phyloP scores from a whole-genome alignment of 2,329 filamentous ascomycete genomes.

The Pezicula neosporulosa region DNA sequence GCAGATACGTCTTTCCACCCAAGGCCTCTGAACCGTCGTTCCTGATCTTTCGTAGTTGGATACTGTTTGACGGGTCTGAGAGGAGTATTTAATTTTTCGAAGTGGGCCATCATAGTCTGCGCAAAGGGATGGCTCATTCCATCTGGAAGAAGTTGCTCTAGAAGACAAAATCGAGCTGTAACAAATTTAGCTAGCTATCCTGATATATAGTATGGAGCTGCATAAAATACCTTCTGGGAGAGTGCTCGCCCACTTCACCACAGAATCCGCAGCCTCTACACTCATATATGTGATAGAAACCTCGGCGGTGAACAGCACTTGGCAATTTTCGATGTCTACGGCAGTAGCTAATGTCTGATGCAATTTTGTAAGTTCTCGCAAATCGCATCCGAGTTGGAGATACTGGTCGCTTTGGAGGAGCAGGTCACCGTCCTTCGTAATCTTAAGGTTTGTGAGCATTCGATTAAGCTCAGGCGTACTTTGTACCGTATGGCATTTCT shows the following conservation, averaged over 20 bases:
- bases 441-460: slow-evolving; percentile 42
- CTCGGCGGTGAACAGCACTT: slow-evolving; percentile 80
- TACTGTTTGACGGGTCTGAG: slow-evolving; percentile 73
- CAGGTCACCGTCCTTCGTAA: slow-evolving; percentile 40
- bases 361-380: slow-evolving; percentile 64
- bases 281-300: slow-evolving; percentile 93
- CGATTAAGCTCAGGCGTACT: slow-evolving; percentile 57
- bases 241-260: slow-evolving; percentile 75
- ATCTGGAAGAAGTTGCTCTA: slow-evolving; percentile 83
- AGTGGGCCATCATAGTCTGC: slow-evolving; percentile 79
- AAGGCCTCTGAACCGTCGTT: slow-evolving; percentile 60
- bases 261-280: slow-evolving; percentile 63
- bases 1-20: slow-evolving; percentile 65
- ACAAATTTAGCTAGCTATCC: slow-evolving; percentile 13
- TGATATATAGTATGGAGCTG: not conserved
- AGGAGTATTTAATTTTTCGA: slow-evolving; percentile 74
- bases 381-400: slow-evolving; percentile 75
- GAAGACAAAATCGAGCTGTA: slow-evolving; percentile 74
- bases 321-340: slow-evolving; percentile 53
- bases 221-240: slow-evolving; percentile 58
- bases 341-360: slow-evolving; percentile 54
- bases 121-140: slow-evolving; percentile 80
- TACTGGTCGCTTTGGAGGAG: slow-evolving; percentile 68
- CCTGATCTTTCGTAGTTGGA: slow-evolving; percentile 62
- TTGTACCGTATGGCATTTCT: slow-evolving; percentile 67